Percentiles rank a stretch among this genome's conserved stretches.
These are phyloP conservation scores for Daedaleopsis nitida DNA, from an alignment of 768 basidiomycete species.

Conservation along the genomic window DNA sequence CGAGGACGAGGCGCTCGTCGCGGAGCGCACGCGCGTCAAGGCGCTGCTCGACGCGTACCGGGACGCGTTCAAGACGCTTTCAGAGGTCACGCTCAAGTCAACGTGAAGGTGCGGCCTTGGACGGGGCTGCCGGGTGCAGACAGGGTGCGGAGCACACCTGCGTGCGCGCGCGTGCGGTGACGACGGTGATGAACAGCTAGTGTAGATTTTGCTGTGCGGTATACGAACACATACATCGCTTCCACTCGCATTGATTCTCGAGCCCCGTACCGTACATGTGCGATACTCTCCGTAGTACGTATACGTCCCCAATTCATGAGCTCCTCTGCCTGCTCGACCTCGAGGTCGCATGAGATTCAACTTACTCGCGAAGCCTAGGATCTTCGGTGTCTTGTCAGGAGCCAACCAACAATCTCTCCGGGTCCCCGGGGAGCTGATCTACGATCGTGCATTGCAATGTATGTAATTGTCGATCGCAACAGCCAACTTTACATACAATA, in stretches of 20 bases:
- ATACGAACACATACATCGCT: background rate
- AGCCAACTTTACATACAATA: too few species aligned
- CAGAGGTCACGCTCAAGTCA: constrained; percentile 79
- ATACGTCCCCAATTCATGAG: background rate
- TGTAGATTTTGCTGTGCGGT: constrained; percentile 9
- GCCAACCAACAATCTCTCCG: too few species aligned
- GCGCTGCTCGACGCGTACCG: constrained; percentile 94
- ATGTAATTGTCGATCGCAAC: too few species aligned
- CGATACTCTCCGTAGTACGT: too few species aligned
- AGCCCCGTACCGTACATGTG: background rate
- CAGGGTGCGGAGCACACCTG: too few species aligned
- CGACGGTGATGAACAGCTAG: background rate
- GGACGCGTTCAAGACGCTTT: constrained; percentile 86
- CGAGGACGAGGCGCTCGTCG: constrained; percentile 94
- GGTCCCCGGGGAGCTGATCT: too few species aligned
- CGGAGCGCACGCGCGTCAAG: constrained; percentile 92
- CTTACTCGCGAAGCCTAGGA: too few species aligned
- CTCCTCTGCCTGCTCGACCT: background rate
- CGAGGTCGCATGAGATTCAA: background rate
- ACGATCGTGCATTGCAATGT: too few species aligned
- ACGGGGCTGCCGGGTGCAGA: background rate
- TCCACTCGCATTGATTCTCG: background rate
- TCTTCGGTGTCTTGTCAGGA: too few species aligned
- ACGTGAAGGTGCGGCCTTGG: constrained; percentile 26
- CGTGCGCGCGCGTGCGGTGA: background rate